Evolutionary conservation across 2,329 filamentous ascomycete species (phyloP), one percentile per base, ranked within the genome.

Genomic region (Coniochaeta prunicola): DNA sequence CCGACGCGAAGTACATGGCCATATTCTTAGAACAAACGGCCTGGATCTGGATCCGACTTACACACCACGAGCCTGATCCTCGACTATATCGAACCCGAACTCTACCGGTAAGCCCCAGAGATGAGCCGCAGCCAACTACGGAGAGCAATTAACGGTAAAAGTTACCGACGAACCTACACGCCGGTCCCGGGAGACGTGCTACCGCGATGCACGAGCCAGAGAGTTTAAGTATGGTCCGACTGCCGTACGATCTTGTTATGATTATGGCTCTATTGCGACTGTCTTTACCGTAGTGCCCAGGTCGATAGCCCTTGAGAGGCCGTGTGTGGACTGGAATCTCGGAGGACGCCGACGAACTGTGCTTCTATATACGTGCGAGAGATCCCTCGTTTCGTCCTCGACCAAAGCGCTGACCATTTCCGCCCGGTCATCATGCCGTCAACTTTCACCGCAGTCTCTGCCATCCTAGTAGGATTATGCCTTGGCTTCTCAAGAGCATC

Each of bases 191-290:
- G 13, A 53, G 26, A 53, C 50, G 8, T 53, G 30, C 50, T 33
- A 30, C 30, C 53, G 31, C 30, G n/a, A 17, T 28, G 26, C 6
- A 30, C 28, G 13, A 26, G 45, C 24, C 40, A 6, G 30, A 24
- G 53, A 54, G 24, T 54, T 54, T 54, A 54, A 34, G 53, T 54
- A 54, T 54, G 53, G 53, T 33, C 30, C 33, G 53, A 54, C 53
- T 24, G 21, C 53, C 53, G 53, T 33, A 54, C 30, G 31, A 54
- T 34, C 13, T 24, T 15, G 17, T n/a, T 2, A 36, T n/a, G 13
- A 50, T 28, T 8, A 50, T 26, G 21, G 26, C 45, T 13, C 45
- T 6, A 54, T 26, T 28, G 4, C 33, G 17, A 54, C 53, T 54
- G 53, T 36, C 53, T 2, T 36, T 54, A 36, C 21, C 53, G 53